Percentiles rank a stretch among this genome's conserved stretches.
phyloP scores from a whole-genome alignment of 768 basidiomycete species.

The Agrocybe praecox region DNA sequence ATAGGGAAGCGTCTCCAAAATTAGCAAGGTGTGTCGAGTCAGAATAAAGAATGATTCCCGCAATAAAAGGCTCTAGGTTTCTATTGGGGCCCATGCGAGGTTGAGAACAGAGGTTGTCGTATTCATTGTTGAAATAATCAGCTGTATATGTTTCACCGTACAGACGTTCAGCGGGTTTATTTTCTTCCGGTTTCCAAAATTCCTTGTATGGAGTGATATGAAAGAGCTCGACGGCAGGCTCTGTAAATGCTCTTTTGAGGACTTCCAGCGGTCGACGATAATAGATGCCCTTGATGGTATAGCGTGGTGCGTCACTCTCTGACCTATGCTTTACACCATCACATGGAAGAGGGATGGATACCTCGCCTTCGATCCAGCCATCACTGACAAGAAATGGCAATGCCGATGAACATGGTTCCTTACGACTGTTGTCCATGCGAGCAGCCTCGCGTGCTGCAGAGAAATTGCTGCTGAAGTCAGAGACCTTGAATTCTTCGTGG shows the following conservation, averaged over 20 bases:
- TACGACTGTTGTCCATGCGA: not conserved
- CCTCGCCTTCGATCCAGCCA: slow-evolving; percentile 22
- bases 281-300: slow-evolving; percentile 22
- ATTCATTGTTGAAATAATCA: slow-evolving; percentile 18
- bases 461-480: not conserved
- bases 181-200: slow-evolving; percentile 15
- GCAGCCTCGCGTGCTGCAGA: not conserved
- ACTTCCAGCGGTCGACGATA: slow-evolving; percentile 10
- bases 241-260: slow-evolving; percentile 11
- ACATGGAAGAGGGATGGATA: slow-evolving; percentile 23
- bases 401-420: not conserved
- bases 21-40: slow-evolving; percentile 36
- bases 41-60: slow-evolving; percentile 32
- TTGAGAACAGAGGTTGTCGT: slow-evolving; percentile 11
- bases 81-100: slow-evolving; percentile 11
- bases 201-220: slow-evolving; percentile 29
- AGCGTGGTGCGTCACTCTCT: slow-evolving; percentile 19
- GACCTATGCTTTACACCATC: slow-evolving; percentile 11
- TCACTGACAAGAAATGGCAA: not conserved
- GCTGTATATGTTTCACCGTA: slow-evolving; percentile 20
- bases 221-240: slow-evolving; percentile 4
- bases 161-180: slow-evolving; percentile 8
- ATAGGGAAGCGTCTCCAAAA: slow-evolving; percentile 36
- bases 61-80: slow-evolving; percentile 25
- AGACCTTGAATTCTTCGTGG: slow-evolving; percentile 17